Evolutionary conservation across 1,139 yeast genomes (phyloP).

Genomic region (Nakaseomyces sp.): DNA sequence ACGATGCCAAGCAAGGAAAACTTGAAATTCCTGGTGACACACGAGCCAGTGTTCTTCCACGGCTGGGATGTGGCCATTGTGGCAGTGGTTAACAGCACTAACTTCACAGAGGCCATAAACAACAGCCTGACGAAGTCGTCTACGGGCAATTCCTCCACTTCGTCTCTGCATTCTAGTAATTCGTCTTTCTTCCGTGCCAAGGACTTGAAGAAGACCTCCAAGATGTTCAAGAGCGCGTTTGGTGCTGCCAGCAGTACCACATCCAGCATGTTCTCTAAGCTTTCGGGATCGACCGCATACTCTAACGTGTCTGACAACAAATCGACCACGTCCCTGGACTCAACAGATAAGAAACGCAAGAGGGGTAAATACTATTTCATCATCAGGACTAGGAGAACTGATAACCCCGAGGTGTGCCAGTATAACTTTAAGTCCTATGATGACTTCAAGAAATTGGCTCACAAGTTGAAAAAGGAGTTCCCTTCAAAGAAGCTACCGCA

Average conservation of each 20-base stretch:
- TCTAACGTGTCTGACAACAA: neutral
- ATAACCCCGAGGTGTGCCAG: slow-evolving; percentile 32
- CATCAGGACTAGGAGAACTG: slow-evolving; percentile 34
- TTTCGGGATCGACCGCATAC: slow-evolving; percentile 20
- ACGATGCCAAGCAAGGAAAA: slow-evolving; percentile 47
- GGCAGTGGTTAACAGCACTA: slow-evolving; percentile 40
- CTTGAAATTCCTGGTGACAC: slow-evolving; percentile 40
- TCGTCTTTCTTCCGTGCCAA: slow-evolving; percentile 3
- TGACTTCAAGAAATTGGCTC: slow-evolving; percentile 54
- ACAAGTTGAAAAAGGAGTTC: slow-evolving; percentile 42
- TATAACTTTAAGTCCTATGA: slow-evolving; percentile 55
- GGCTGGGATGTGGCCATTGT: slow-evolving; percentile 56
- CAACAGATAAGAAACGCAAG: slow-evolving; percentile 6
- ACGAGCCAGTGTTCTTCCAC: slow-evolving; percentile 43
- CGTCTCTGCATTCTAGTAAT: slow-evolving; percentile 5
- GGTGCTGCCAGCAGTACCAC: slow-evolving; percentile 10
- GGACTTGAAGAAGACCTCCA: slow-evolving; percentile 8
- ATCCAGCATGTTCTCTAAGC: slow-evolving; percentile 19
- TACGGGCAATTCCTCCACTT: slow-evolving; percentile 5
- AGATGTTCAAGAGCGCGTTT: slow-evolving; percentile 31
- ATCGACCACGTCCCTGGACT: neutral
- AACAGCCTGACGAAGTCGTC: slow-evolving; percentile 4
- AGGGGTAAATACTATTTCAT: slow-evolving; percentile 36
- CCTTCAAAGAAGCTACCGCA: slow-evolving; percentile 67
- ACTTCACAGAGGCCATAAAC: neutral